Base-by-base conservation (phyloP, 345 rosid species). In the Boechera divaricarpa region DNA sequence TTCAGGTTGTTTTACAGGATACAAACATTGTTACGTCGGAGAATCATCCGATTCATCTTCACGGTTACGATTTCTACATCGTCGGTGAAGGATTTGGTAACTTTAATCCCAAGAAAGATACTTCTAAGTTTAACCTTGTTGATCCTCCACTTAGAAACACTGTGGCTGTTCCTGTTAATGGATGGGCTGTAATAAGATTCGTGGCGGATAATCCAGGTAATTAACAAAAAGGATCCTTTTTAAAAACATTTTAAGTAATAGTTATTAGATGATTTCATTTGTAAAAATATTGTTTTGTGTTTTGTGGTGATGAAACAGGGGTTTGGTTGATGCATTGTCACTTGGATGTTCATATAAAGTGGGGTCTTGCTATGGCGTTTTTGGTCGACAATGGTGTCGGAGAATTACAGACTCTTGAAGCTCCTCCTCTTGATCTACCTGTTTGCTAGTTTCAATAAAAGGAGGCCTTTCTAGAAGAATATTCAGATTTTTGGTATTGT, bases 121-220 rank as follows among this genome's bases (percentile, higher is more conserved):
- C 83, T 11, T 75, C 88, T 0, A 95, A 92, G 77, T 92, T 92
- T 77, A 95, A 95, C 53, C 89, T 95, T 3, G 86, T 85, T 10
- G 98, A 95, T 82, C 99, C 99, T 9, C 99, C 99, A 1, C 79
- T 86, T 54, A 86, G 98, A 76, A 95, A 95, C 82, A 95, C 99
- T 1, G 93, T 80, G 41, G 87, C 83, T 18, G 94, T 95, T 39
- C 91, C 97, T 5, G 81, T 70, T 5, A 88, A 85, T 61, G 98
- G 99, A 38, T 95, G 99, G 99, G 83, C 97, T 1, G 99, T 92
- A 64, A 89, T 92, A 42, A 77, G 99, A 86, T 92, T 95, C 71
- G 92, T 95, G 1, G 97, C 98, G 0, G 97, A 95, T 69, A 95
- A 95, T 81, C 99, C 98, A 48, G 99, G 98, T 94, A 82, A 18